Percentiles rank a stretch among this genome's conserved stretches.
Evolutionary conservation across 163 green algal species (phyloP).

Genomic region (Chloromonas sp.): DNA sequence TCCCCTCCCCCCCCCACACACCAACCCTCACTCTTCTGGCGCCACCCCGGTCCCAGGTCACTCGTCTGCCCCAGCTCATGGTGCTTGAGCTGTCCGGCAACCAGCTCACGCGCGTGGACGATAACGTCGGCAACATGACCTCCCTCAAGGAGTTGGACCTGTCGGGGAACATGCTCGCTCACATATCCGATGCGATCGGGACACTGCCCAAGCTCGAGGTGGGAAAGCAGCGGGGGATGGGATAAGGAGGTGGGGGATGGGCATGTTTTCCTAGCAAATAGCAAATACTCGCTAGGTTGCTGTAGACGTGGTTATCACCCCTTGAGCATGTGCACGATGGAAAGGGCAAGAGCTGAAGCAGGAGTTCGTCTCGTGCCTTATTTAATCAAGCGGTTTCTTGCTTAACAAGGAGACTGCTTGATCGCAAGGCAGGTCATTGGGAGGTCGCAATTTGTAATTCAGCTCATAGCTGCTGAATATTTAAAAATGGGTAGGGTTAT

Average conservation of each 20-base stretch:
- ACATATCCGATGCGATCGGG: constrained; percentile 45
- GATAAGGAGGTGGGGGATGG: not conserved
- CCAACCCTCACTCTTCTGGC: too few relatives aligned
- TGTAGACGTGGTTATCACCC: not conserved
- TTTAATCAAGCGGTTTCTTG: too few relatives aligned
- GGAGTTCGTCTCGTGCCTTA: too few relatives aligned
- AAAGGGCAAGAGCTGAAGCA: too few relatives aligned
- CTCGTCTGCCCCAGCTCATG: constrained; percentile 23
- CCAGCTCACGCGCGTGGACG: constrained; percentile 52
- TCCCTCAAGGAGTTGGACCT: constrained; percentile 63
- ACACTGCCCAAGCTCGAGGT: constrained; percentile 56
- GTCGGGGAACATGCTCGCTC: constrained; percentile 51
- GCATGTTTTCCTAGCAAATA: not conserved
- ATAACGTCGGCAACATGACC: constrained; percentile 31
- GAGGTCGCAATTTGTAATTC: too few relatives aligned
- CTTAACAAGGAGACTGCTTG: too few relatives aligned
- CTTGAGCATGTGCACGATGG: not conserved
- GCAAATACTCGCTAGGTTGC: not conserved
- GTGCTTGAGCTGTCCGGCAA: constrained; percentile 64
- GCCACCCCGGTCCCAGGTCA: not conserved
- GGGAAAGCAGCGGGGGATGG: not conserved
- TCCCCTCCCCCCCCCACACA: too few relatives aligned
- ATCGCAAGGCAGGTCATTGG: too few relatives aligned
- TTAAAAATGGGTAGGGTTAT: too few relatives aligned
- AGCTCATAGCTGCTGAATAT: too few relatives aligned